Conservation (phyloP, 345 rosid genomes). For the Heritiera littoralis region DNA sequence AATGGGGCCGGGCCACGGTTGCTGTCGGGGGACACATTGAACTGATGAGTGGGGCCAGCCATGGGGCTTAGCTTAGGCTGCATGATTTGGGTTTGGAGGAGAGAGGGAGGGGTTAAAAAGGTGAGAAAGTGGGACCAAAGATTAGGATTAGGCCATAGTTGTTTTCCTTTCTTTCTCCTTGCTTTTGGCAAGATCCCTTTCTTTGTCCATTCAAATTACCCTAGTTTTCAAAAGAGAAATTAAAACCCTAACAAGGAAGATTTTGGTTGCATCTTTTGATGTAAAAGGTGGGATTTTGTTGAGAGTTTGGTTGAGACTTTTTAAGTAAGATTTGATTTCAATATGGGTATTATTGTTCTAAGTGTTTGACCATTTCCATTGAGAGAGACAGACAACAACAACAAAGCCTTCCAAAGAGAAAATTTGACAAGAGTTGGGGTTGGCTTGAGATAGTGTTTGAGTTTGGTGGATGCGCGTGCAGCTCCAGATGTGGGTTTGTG, state of each 20-base stretch:
- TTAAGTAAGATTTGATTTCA: constrained; percentile 38
- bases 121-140: constrained; percentile 29
- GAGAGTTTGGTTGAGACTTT: constrained; percentile 37
- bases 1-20: constrained; percentile 49
- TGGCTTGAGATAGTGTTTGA: constrained; percentile 24
- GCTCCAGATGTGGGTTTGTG: constrained; percentile 57
- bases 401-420: not conserved
- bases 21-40: constrained; percentile 44
- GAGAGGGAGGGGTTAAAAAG: constrained; percentile 9
- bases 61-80: constrained; percentile 25
- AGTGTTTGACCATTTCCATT: constrained; percentile 41
- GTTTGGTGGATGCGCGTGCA: constrained; percentile 84
- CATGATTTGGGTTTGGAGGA: constrained; percentile 33
- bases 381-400: constrained; percentile 1
- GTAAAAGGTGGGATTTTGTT: constrained; percentile 36
- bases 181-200: constrained; percentile 19
- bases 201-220: constrained; percentile 32
- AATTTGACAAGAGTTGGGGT: not conserved
- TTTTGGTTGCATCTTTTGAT: constrained; percentile 40
- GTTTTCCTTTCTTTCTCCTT: not conserved
- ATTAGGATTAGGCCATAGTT: constrained; percentile 16
- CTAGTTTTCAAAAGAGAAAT: constrained; percentile 2
- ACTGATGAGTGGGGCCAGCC: constrained; percentile 42
- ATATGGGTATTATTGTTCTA: constrained; percentile 24
- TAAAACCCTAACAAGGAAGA: constrained; percentile 23